Base-by-base conservation (phyloP, 2,329 filamentous ascomycete genomes). In the Pseudogymnoascus sp. region DNA sequence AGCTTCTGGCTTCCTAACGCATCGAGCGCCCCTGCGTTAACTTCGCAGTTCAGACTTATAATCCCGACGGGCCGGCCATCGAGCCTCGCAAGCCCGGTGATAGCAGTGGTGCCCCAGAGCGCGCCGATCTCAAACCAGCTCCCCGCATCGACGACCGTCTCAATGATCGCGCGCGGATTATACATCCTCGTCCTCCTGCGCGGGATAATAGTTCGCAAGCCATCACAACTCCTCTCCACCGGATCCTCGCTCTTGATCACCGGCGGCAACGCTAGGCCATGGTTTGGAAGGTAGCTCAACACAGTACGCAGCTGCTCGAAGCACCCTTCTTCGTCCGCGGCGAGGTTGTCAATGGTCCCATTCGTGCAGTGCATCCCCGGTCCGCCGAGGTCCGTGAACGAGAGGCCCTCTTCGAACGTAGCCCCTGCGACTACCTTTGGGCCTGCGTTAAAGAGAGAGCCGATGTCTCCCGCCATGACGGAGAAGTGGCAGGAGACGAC, bases 291-390 rank as follows among this genome's bases (percentile, higher is more conserved):
- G 66, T 82, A 87, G 23, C 77, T 73, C 18, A 87, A 69, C 0
- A 87, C 79, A 0, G 77, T 81, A 1, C 82, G 75, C 3, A 88
- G 70, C 70, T 88, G 85, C 67, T 82, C 79, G 64, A 86, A 87
- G 65, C 83, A 85, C 40, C 80, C 83, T n/a, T 76, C 76, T 70
- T 88, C 84, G 64, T 84, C 80, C 3, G 77, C 75, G 0, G 84
- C 84, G 2, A 86, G 75, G 62, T 87, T 88, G 65, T 88, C 85
- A 59, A 87, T 86, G 0, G 84, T 88, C 0, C 85, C 85, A 64
- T 88, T 88, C 0, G 81, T 82, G 67, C 83, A 86, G 69, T 88
- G 84, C 71, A 87, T 80, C 18, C 73, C 74, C 0, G 84, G 83
- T 0, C 85, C 85, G 2, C 85, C 84, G 0, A 87, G 75, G 66